Percentiles rank a stretch among this genome's conserved stretches.
phyloP scores from a whole-genome alignment of 495 filamentous ascomycete genomes.

The Aeminium ludgeri region DNA sequence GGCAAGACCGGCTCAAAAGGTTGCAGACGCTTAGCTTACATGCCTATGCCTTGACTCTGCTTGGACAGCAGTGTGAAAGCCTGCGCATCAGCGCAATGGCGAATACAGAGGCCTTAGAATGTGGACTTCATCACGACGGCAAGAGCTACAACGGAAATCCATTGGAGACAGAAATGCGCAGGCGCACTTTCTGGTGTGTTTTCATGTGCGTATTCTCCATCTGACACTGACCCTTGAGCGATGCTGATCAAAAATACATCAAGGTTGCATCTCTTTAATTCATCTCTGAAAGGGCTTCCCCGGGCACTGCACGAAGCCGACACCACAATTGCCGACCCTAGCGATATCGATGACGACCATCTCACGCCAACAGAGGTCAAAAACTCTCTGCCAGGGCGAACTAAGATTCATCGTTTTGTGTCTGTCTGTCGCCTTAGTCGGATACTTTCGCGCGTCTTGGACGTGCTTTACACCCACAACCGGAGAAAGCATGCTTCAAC shows the following conservation, averaged over 20 bases:
- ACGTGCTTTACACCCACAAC: not conserved
- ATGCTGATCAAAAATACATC: too few relatives aligned
- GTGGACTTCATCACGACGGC: constrained; percentile 2
- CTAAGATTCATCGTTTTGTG: not conserved
- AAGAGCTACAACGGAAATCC: not conserved
- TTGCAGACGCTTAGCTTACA: not conserved
- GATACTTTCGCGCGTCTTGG: not conserved
- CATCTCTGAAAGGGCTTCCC: not conserved
- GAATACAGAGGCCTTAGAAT: not conserved
- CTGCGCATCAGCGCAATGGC: not conserved
- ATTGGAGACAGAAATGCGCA: not conserved
- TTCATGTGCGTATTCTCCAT: not conserved
- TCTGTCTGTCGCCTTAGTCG: not conserved
- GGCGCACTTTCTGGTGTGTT: not conserved
- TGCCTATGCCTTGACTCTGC: not conserved
- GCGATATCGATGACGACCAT: not conserved
- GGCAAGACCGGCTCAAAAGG: not conserved
- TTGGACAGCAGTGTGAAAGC: not conserved
- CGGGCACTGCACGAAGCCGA: constrained; percentile 1
- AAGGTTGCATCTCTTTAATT: not conserved
- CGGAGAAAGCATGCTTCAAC: not conserved
- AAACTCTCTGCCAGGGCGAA: not conserved
- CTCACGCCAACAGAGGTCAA: not conserved
- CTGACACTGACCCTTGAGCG: too few relatives aligned
- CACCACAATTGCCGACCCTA: constrained; percentile 1